Base-by-base conservation (phyloP, 805 yeast species). In the Yamadazyma akitaensis region DNA sequence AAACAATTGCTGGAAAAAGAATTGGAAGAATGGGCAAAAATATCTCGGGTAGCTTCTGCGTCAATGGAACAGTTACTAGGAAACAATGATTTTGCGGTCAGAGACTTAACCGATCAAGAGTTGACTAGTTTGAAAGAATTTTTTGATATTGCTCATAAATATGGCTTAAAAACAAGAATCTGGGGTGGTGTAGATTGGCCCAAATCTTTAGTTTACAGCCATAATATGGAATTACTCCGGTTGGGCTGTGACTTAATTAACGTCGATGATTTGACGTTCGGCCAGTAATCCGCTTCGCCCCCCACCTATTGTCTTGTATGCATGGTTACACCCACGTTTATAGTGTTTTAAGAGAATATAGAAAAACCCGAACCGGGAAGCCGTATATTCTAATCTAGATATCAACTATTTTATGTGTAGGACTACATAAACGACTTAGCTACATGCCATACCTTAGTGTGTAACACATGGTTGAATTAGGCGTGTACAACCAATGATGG, bases 131-230 rank as follows among this genome's bases (percentile, higher is more conserved):
- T 78, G 19, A 51, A 52, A 18, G 31, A 47, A 3, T 53, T 51
- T 24, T 60, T 79, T 17, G 62, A 64, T 9, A 42, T 48, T 13
- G 83, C 87, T 1, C 88, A 83, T 53, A 56, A 61, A 2, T 48
- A 64, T 41, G 79, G 80, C 11, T 55, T 84, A 35, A 70, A 73
- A 52, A 77, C 88, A 0, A 67, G 92, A 46, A 67, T 84, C 26
- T 85, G 91, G 91, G 90, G 83, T 16, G 81, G 81, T 8, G 82
- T 88, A 1, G 69, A 70, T 43, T 84, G 89, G 89, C 90, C 91
- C 3, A 59, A 61, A 2, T 49, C 55, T 12, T 59, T 67, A 25
- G 70, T 79, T 48, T 60, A 75, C 39, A 58, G 58, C 2, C 73
- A 82, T 34, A 79, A 85, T 80, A 54, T 63, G 43, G 79, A 76